Evolutionary conservation across 1,139 yeast genomes (phyloP).

Genomic region (Yamadazyma friedrichii): DNA sequence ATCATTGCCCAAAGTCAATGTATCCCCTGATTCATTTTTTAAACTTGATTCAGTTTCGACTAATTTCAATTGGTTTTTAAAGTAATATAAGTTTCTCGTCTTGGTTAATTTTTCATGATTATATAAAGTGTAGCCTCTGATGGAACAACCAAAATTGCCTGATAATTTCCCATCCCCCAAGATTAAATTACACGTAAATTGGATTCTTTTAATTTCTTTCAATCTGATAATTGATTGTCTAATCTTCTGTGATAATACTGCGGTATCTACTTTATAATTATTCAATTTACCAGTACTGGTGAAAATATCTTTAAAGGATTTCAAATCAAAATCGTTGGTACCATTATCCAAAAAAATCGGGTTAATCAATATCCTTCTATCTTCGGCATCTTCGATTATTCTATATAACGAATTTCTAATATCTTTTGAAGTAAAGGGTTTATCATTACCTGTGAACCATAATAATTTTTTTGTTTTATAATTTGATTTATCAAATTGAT

Average conservation of each 20-base stretch:
- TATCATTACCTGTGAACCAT: slow-evolving; percentile 45
- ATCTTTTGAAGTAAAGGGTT: slow-evolving; percentile 28
- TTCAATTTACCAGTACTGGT: slow-evolving; percentile 39
- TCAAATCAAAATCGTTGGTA: slow-evolving; percentile 42
- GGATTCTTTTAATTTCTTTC: slow-evolving; percentile 61
- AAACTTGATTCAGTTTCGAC: slow-evolving; percentile 49
- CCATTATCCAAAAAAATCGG: slow-evolving; percentile 60
- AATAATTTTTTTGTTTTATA: slow-evolving; percentile 38
- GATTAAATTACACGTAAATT: slow-evolving; percentile 57
- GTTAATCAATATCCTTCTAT: slow-evolving; percentile 48
- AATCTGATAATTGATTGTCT: slow-evolving; percentile 51
- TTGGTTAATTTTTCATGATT: slow-evolving; percentile 51
- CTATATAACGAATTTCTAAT: slow-evolving; percentile 48
- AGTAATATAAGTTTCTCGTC: slow-evolving; percentile 43
- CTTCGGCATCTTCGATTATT: slow-evolving; percentile 59
- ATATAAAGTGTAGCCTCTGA: slow-evolving; percentile 70
- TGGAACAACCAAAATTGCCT: slow-evolving; percentile 57
- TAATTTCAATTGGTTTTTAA: slow-evolving; percentile 48
- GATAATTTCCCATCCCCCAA: slow-evolving; percentile 37
- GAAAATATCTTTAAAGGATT: slow-evolving; percentile 57
- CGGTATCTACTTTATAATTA: slow-evolving; percentile 20
- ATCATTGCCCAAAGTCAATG: slow-evolving; percentile 16
- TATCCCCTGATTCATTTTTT: slow-evolving; percentile 20
- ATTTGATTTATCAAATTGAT: slow-evolving; percentile 30
- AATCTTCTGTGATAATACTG: slow-evolving; percentile 47